Evolutionary conservation across 2,329 filamentous ascomycete species (phyloP).

Genomic region (Alternaria arborescens): DNA sequence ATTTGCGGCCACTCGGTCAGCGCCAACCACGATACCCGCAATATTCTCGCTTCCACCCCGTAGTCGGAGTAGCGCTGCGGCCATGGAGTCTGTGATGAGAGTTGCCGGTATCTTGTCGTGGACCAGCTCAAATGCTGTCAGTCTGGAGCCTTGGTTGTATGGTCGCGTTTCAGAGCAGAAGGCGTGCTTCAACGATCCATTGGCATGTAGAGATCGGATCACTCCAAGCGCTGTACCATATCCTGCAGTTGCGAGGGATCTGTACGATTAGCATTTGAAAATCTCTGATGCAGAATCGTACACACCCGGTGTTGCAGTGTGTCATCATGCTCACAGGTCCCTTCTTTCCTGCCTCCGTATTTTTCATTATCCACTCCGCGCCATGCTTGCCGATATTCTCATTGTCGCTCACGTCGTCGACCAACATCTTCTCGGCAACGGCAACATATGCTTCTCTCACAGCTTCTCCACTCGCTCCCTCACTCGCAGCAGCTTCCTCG

Average conservation of each 20-base stretch:
- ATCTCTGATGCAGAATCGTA: background rate
- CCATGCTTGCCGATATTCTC: slow-evolving; percentile 83
- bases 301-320: slow-evolving; percentile 94
- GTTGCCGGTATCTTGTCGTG: slow-evolving; percentile 92
- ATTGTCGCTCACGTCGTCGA: slow-evolving; percentile 88
- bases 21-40: slow-evolving; percentile 88
- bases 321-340: slow-evolving; percentile 82
- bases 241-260: slow-evolving; percentile 93
- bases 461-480: slow-evolving; percentile 56
- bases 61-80: slow-evolving; percentile 78
- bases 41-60: slow-evolving; percentile 71
- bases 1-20: slow-evolving; percentile 93
- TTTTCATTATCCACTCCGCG: slow-evolving; percentile 79
- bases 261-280: slow-evolving; percentile 46
- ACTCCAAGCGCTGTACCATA: slow-evolving; percentile 96
- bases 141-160: slow-evolving; percentile 94
- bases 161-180: slow-evolving; percentile 97
- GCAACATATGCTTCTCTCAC: slow-evolving; percentile 77
- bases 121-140: slow-evolving; percentile 96
- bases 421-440: slow-evolving; percentile 85
- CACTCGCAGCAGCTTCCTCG: slow-evolving; percentile 57
- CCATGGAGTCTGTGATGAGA: slow-evolving; percentile 96
- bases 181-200: slow-evolving; percentile 75
- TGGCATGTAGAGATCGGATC: slow-evolving; percentile 79
- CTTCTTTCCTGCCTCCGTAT: slow-evolving; percentile 61